These are phyloP conservation scores for Fusarium sp. DNA, from an alignment of 2,329 filamentous ascomycete species.

Conservation along the genomic window DNA sequence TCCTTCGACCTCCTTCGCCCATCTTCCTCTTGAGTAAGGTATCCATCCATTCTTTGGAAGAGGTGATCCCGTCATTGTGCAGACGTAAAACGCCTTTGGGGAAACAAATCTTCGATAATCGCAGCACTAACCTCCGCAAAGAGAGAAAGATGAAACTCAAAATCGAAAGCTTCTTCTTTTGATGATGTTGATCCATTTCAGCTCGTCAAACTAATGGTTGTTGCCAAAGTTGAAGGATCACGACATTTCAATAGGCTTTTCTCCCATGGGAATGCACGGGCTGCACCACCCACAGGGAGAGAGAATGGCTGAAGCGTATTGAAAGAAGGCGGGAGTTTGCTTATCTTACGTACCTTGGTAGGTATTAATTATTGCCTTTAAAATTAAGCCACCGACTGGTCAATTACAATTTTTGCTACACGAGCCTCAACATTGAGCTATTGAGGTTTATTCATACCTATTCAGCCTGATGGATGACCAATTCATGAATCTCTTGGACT, in stretches of 20 bases:
- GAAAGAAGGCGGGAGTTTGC: not conserved
- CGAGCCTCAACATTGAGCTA: not conserved
- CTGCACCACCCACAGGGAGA: not conserved
- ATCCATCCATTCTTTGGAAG: conserved; percentile 16
- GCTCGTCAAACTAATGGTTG: too few relatives aligned
- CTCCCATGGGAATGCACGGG: conserved; percentile 4
- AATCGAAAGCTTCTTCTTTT: not conserved
- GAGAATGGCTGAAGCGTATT: conserved; percentile 10
- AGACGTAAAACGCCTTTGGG: conserved; percentile 9
- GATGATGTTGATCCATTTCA: conserved; percentile 20
- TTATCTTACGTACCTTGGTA: not conserved
- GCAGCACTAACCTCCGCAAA: not conserved
- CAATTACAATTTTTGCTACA: not conserved
- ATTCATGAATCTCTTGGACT: not conserved
- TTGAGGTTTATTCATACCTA: not conserved
- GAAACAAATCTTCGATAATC: not conserved
- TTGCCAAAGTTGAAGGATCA: not conserved
- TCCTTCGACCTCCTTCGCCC: conserved; percentile 19
- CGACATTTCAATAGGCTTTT: conserved; percentile 1
- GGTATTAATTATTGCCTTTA: conserved; percentile 9
- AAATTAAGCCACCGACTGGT: conserved; percentile 7
- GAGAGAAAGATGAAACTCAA: conserved; percentile 9
- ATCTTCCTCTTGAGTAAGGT: conserved; percentile 6
- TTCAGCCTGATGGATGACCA: too few relatives aligned
- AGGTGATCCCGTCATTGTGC: conserved; percentile 33